These are phyloP conservation scores for Aureobasidium sp. DNA, from an alignment of 2,329 filamentous ascomycete species.

Conservation along the genomic window DNA sequence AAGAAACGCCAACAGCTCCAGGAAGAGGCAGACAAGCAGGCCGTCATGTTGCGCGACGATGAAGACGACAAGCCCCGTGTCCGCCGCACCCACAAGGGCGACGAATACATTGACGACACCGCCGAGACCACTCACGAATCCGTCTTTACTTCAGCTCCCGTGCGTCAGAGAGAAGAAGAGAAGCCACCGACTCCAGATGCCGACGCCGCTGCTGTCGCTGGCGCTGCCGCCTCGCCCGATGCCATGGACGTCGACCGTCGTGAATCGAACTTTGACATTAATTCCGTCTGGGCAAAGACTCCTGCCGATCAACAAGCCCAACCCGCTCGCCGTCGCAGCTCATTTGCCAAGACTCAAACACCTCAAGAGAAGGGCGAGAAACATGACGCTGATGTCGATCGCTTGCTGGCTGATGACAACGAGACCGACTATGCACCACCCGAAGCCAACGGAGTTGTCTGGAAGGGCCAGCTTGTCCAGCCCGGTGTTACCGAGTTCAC, in stretches of 20 bases:
- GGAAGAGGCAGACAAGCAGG: slow-evolving; percentile 71
- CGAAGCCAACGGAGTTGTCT: slow-evolving; percentile 61
- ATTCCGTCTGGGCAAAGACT: slow-evolving; percentile 77
- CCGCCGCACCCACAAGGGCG: slow-evolving; percentile 87
- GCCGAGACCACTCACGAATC: slow-evolving; percentile 37
- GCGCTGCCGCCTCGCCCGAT: slow-evolving; percentile 22
- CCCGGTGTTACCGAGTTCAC: slow-evolving; percentile 29
- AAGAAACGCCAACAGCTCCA: slow-evolving; percentile 68
- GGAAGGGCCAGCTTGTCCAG: slow-evolving; percentile 61
- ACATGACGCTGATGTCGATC: slow-evolving; percentile 83
- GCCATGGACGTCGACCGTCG: slow-evolving; percentile 37
- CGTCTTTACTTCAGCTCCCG: slow-evolving; percentile 40
- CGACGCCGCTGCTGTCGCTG: slow-evolving; percentile 15
- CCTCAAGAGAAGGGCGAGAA: slow-evolving; percentile 49
- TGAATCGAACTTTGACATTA: slow-evolving; percentile 61
- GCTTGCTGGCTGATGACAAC: slow-evolving; percentile 75
- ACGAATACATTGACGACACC: slow-evolving; percentile 80
- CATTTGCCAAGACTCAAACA: slow-evolving; percentile 24
- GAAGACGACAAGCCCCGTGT: slow-evolving; percentile 65
- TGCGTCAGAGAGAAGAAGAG: slow-evolving; percentile 36
- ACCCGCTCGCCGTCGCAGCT: slow-evolving; percentile 40
- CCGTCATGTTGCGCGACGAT: slow-evolving; percentile 68
- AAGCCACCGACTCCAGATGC: slow-evolving; percentile 2
- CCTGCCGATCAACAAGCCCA: slow-evolving; percentile 19
- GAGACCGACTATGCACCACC: slow-evolving; percentile 75